phyloP scores from a whole-genome alignment of 768 basidiomycete species.

The Floccularia luteovirens region DNA sequence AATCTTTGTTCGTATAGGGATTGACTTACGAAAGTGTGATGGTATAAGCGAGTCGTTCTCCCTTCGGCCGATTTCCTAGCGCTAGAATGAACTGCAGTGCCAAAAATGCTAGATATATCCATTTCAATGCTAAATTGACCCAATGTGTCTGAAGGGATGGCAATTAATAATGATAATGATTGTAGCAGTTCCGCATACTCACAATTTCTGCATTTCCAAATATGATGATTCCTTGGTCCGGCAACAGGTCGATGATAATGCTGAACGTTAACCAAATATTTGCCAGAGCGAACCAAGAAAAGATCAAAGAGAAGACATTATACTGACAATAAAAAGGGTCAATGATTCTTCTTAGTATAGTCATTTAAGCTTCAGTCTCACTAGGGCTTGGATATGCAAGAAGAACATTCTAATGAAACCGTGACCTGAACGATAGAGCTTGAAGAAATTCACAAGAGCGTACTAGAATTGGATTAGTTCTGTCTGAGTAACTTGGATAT shows the following conservation, averaged over 20 bases:
- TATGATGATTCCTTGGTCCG: conserved; percentile 39
- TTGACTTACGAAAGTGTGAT: conserved; percentile 68
- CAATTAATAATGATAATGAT: neutral
- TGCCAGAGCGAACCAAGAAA: conserved; percentile 91
- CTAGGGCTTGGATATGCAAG: conserved; percentile 88
- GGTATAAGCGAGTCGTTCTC: conserved; percentile 68
- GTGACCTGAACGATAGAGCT: conserved; percentile 81
- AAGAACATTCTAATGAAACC: conserved; percentile 93
- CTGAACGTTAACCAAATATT: conserved; percentile 95
- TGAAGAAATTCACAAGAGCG: conserved; percentile 89
- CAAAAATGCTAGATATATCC: conserved; percentile 83
- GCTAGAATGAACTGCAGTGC: conserved; percentile 65
- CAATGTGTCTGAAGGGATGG: conserved; percentile 63
- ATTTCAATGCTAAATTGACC: conserved; percentile 77
- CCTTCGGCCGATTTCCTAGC: conserved; percentile 79
- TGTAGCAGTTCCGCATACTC: conserved; percentile 18
- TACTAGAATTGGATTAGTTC: conserved; percentile 41
- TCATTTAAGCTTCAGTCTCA: conserved; percentile 31
- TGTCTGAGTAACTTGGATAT: neutral
- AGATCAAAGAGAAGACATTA: conserved; percentile 76
- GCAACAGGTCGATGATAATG: conserved; percentile 87
- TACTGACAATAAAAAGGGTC: conserved; percentile 38
- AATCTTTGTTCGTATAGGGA: too few relatives aligned
- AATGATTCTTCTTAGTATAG: neutral
- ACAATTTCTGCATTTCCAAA: conserved; percentile 73